phyloP scores from a whole-genome alignment of 257 asterid species.

The Fraxinus pennsylvanica region DNA sequence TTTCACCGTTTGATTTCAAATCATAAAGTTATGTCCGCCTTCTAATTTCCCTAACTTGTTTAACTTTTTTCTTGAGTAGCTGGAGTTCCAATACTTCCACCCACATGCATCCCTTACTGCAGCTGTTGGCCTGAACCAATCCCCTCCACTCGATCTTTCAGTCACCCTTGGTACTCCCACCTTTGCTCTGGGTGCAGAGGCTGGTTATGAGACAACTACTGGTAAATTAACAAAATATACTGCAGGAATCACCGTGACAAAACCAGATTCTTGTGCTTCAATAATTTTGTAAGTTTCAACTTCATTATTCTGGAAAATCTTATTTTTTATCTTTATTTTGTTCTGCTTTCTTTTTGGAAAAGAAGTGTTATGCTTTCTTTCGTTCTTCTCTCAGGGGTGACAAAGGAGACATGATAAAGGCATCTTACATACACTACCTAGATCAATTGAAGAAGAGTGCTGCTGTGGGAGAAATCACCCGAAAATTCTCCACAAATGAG shows the following conservation, averaged over 20 bases:
- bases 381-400: slow-evolving; percentile 47
- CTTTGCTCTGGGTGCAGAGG: slow-evolving; percentile 85
- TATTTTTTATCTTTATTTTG: neutral
- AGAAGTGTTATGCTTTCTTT: neutral
- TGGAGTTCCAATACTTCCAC: slow-evolving; percentile 79
- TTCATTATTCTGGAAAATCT: slow-evolving; percentile 2
- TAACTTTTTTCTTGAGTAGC: slow-evolving; percentile 37
- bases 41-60: slow-evolving; percentile 18
- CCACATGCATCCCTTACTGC: slow-evolving; percentile 78
- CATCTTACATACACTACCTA: slow-evolving; percentile 60
- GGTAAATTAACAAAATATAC: slow-evolving; percentile 70
- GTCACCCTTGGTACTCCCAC: slow-evolving; percentile 83
- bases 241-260: slow-evolving; percentile 72
- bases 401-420: slow-evolving; percentile 74
- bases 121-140: slow-evolving; percentile 63
- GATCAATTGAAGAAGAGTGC: slow-evolving; percentile 56
- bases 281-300: slow-evolving; percentile 62
- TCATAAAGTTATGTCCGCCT: neutral
- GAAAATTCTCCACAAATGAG: slow-evolving; percentile 76
- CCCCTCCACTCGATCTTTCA: slow-evolving; percentile 66
- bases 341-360: neutral
- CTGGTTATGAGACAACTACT: slow-evolving; percentile 69
- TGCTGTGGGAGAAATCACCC: slow-evolving; percentile 65
- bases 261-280: slow-evolving; percentile 73
- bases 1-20: slow-evolving; percentile 1